Conservation (phyloP, 805 yeast genomes). For the Schwanniomyces vanrijiae region DNA sequence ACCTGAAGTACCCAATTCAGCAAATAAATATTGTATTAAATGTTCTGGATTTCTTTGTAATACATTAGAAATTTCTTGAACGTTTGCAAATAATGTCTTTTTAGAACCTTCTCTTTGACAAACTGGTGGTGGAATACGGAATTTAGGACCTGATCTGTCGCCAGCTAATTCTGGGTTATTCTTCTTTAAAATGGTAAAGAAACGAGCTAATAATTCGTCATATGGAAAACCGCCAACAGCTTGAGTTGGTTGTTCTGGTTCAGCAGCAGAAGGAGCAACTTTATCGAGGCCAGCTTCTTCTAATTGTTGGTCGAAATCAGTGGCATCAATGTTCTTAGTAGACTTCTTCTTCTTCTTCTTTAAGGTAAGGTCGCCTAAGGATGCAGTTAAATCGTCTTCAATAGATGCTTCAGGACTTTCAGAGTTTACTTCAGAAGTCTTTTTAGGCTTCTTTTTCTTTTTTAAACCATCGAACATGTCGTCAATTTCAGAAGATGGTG, state of each 20-base stretch:
- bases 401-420: slow-evolving; percentile 22
- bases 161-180: slow-evolving; percentile 99
- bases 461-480: slow-evolving; percentile 73
- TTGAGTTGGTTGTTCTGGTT: slow-evolving; percentile 24
- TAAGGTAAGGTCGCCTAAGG: slow-evolving; percentile 41
- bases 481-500: slow-evolving; percentile 42
- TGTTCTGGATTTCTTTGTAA: slow-evolving; percentile 97
- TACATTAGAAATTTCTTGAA: slow-evolving; percentile 90
- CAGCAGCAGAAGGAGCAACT: slow-evolving; percentile 23
- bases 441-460: slow-evolving; percentile 74
- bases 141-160: slow-evolving; percentile 87
- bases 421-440: slow-evolving; percentile 24
- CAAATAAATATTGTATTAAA: slow-evolving; percentile 92
- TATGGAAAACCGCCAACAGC: slow-evolving; percentile 65
- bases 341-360: slow-evolving; percentile 84
- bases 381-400: slow-evolving; percentile 32
- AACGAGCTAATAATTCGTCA: slow-evolving; percentile 75
- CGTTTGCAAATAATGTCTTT: slow-evolving; percentile 94
- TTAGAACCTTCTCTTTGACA: slow-evolving; percentile 97
- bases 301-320: slow-evolving; percentile 85
- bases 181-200: slow-evolving; percentile 80
- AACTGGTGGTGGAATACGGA: slow-evolving; percentile 96
- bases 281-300: slow-evolving; percentile 86
- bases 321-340: slow-evolving; percentile 52
- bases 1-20: slow-evolving; percentile 99